Base-by-base conservation (phyloP, 1,139 yeast species). In the Debaryomyces fabryi region DNA sequence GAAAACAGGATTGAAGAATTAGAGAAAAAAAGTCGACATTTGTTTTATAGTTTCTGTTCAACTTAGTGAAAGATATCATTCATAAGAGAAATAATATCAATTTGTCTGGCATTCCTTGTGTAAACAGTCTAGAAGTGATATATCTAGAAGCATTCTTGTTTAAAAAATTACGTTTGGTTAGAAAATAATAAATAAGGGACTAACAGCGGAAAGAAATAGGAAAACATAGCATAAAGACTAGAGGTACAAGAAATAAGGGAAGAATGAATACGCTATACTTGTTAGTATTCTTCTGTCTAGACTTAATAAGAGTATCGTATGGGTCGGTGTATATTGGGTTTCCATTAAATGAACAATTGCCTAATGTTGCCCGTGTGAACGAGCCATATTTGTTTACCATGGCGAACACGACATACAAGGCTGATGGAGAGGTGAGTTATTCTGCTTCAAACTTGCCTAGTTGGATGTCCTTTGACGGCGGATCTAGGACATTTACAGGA, bases 321-420 rank as follows among this genome's bases (percentile, higher is more conserved):
- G 42, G 45, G 30, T 20, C 44, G n/a, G 64, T 74, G 39, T 79
- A 80, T 53, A 78, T 83, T 50, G 91, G 92, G 39, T 92, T 87
- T 72, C 95, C 97, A 6, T 81, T 93, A 60, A 70, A 79, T 55
- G 83, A 85, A 61, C 99, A 93, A 67, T 76, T 84, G 34, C 98
- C 98, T 15, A 86, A 91, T 33, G 88, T 93, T 10, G 97, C 96
- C 4, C 77, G 96, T 50, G 80, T 82, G 15, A 81, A 82, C 53
- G 72, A 81, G 55, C 60, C 65, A 1, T 93, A 86, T 68, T 55
- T 71, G n/a, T 93, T 89, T 67, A 78, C 84, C 39, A 70, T 93
- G 48, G 85, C 92, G 45, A 72, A 78, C 50, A 82, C 85, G 55
- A 92, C 99, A 3, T 91, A 81, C 65, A 74, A 78, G 52, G 58